These are phyloP conservation scores for Pisolithus tinctorius DNA, from an alignment of 768 basidiomycete genomes.

Conservation along the genomic window DNA sequence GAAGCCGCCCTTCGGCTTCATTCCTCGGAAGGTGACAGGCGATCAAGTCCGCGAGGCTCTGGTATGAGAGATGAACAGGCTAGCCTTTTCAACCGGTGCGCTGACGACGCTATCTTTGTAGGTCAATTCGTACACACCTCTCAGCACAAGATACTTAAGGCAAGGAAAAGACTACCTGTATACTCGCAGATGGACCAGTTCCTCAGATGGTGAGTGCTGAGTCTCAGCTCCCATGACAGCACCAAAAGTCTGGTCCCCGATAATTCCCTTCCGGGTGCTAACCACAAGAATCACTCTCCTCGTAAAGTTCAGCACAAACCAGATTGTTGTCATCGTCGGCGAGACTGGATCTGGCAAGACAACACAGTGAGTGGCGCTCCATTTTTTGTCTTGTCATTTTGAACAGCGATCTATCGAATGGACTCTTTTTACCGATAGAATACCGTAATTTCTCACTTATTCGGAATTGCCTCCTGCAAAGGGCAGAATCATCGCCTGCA, in stretches of 20 bases:
- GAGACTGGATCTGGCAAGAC: conserved; percentile 97
- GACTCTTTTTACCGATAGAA: conserved; percentile 44
- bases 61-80: conserved; percentile 38
- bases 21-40: conserved; percentile 62
- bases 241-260: neutral
- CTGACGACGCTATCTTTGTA: conserved; percentile 21
- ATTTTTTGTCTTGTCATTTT: conserved; percentile 13
- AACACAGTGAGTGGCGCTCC: conserved; percentile 63
- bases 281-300: neutral
- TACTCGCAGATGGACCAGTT: conserved; percentile 92
- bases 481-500: conserved; percentile 91
- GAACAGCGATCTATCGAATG: conserved; percentile 21
- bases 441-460: conserved; percentile 93
- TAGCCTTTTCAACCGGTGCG: neutral
- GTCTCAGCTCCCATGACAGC: neutral
- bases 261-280: neutral
- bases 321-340: conserved; percentile 87
- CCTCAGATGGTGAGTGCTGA: conserved; percentile 62
- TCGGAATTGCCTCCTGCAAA: conserved; percentile 88
- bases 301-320: conserved; percentile 35
- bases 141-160: conserved; percentile 82
- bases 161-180: conserved; percentile 86
- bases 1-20: conserved; percentile 67
- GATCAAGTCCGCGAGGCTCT: conserved; percentile 62
- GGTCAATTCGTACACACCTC: conserved; percentile 80